Evolutionary conservation across 2,329 filamentous ascomycete genomes (phyloP), one percentile per base, ranked within the genome.

Genomic region (Madurella fahalii): DNA sequence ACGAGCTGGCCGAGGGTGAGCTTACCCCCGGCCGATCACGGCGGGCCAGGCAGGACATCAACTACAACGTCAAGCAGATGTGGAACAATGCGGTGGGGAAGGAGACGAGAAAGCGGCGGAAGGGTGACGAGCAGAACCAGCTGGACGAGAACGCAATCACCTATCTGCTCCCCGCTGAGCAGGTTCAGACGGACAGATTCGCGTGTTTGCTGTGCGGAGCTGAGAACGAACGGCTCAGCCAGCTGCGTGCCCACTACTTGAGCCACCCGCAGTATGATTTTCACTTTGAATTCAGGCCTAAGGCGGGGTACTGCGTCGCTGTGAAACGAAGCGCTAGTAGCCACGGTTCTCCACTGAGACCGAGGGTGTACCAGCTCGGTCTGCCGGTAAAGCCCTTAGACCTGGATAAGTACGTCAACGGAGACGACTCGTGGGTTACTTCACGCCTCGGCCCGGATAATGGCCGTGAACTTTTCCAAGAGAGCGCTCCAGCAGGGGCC

Each of bases 31-130:
- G 73, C 50, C 74, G 80, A 54, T 76, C 77, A 1, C 67, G 81
- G 16, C 74, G 80, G 42, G 68, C 71, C 15, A 74, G 80, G 50
- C 73, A 68, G 16, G 71, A 71, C 41, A 76, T 74, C 53, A 77
- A 78, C 56, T 85, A 85, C 63, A 85, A 85, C 59, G 67, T 85
- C 39, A 84, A 83, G 64, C 71, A 77, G 12, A 68, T 85, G 15
- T 84, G 77, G 65, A 79, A 81, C 61, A 78, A 80, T 61, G 79
- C 80, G 5, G 74, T 80, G 49, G 80, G 81, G 4, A 79, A 74
- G 60, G 76, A 77, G 42, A 64, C 66, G 16, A 74, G 72, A 57
- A 78, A 76, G 58, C 72, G 72, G n/a, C 71, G 71, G 52, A 69
- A 69, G 52, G 58, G 53, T 18, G 58, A 58, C 9, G 60, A 58